Evolutionary conservation across 306 rosid species (phyloP), one percentile per base, ranked within the genome.

Genomic region (Vigna unguiculata): DNA sequence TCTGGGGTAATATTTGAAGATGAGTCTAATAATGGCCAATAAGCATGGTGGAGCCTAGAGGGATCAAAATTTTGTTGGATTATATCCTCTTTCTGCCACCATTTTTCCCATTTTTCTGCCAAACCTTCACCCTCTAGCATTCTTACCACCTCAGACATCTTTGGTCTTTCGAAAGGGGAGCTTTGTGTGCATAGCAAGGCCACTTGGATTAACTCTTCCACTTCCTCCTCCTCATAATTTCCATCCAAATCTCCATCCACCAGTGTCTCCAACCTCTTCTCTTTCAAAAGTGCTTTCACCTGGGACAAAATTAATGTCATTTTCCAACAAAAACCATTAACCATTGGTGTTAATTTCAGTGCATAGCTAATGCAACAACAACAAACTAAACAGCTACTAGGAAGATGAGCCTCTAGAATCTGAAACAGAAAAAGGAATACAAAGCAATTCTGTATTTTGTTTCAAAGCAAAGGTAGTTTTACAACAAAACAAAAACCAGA

Each of bases 51-150:
- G 75, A 86, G 87, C 77, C 32, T 11, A 1, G 71, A 83, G 78
- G 66, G 83, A 81, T 78, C 78, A 5, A 46, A 71, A 47, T 87
- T 93, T 75, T 87, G 91, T 32, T 84, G 85, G 84, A 86, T 77
- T 83, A 76, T 82, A 73, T 92, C 97, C 45, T 86, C 97, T 81
- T 89, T 92, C 76, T 95, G 91, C 97, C 49, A 64, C 71, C 97
- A 92, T 65, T 86, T 92, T 79, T 89, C 96, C 96, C 99, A 88
- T 85, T 93, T 90, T 77, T 90, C 94, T 0, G 96, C 90, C 80
- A 92, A 85, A 30, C 96, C 97, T 61, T 95, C 95, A 5, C 97
- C 98, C 84, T 94, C 97, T 30, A 94, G 93, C 97, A 94, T 94
- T 78, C 97, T 88, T 10, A 91, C 97, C 21, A 94, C 92, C 78